Percentiles rank a stretch among this genome's conserved stretches.
phyloP scores from a whole-genome alignment of 345 rosid genomes.

The Eucalyptus grandis region DNA sequence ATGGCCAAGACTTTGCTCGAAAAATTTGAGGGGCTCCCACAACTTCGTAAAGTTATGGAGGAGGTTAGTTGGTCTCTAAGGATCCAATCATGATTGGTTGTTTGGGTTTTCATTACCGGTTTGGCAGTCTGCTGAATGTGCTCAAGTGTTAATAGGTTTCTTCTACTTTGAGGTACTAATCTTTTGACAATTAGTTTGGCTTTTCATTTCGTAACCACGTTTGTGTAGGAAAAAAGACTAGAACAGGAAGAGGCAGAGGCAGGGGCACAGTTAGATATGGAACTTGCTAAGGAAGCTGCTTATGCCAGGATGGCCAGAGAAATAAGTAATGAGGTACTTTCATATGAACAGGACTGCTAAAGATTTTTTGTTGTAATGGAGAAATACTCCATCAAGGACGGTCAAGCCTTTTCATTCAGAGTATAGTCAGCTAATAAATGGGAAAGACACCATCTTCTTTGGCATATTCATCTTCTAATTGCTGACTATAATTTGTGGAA shows the following conservation, averaged over 20 bases:
- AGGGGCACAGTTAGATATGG: constrained; percentile 41
- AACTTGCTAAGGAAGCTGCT: constrained; percentile 61
- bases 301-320: constrained; percentile 58
- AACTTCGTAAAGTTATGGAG: constrained; percentile 54
- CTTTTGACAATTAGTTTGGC: neutral
- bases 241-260: constrained; percentile 41
- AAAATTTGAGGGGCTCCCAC: constrained; percentile 73
- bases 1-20: constrained; percentile 68
- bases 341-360: neutral
- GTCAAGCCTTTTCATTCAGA: neutral
- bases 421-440: neutral
- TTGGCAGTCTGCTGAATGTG: neutral
- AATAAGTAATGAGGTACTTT: constrained; percentile 15
- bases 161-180: neutral
- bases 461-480: neutral
- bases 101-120: neutral
- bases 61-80: neutral
- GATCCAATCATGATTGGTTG: neutral
- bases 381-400: neutral
- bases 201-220: neutral
- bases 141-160: neutral
- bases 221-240: constrained; percentile 47
- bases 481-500: neutral
- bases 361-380: neutral
- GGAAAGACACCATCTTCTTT: neutral